phyloP scores from a whole-genome alignment of 768 basidiomycete genomes.

The Collybia nuda region DNA sequence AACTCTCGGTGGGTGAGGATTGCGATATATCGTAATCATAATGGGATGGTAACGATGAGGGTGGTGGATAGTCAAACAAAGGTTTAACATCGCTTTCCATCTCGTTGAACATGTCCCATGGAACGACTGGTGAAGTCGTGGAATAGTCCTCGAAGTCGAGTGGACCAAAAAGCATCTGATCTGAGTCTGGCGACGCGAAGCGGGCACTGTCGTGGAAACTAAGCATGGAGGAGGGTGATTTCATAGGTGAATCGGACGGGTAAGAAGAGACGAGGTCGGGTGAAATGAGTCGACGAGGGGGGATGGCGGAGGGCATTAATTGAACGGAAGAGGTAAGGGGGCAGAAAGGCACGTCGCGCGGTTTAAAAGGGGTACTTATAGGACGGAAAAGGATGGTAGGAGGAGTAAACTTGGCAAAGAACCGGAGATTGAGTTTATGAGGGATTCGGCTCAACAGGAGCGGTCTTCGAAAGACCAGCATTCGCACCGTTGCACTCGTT shows the following conservation, averaged over 20 bases:
- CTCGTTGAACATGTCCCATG: conserved; percentile 37
- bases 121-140: conserved; percentile 25
- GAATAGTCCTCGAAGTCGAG: conserved; percentile 54
- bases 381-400: conserved; percentile 25
- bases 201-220: conserved; percentile 32
- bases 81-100: conserved; percentile 45
- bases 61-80: conserved; percentile 31
- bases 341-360: conserved; percentile 18
- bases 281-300: conserved; percentile 29
- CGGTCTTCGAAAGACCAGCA: conserved; percentile 16
- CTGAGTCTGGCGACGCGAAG: conserved; percentile 38
- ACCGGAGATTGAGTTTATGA: conserved; percentile 35
- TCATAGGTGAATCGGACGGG: conserved; percentile 22
- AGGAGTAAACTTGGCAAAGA: conserved; percentile 22
- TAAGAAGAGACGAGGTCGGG: conserved; percentile 21
- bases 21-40: conserved; percentile 35
- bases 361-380: conserved; percentile 32
- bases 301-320: conserved; percentile 39
- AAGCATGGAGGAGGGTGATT: conserved; percentile 29
- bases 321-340: conserved; percentile 24
- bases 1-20: conserved; percentile 35
- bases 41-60: conserved; percentile 19
- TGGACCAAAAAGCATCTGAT: conserved; percentile 59
- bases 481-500: conserved; percentile 13
- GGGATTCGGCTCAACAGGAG: conserved; percentile 32